phyloP scores from a whole-genome alignment of 1,284 basidiomycete genomes.

The Coniophora puteana region DNA sequence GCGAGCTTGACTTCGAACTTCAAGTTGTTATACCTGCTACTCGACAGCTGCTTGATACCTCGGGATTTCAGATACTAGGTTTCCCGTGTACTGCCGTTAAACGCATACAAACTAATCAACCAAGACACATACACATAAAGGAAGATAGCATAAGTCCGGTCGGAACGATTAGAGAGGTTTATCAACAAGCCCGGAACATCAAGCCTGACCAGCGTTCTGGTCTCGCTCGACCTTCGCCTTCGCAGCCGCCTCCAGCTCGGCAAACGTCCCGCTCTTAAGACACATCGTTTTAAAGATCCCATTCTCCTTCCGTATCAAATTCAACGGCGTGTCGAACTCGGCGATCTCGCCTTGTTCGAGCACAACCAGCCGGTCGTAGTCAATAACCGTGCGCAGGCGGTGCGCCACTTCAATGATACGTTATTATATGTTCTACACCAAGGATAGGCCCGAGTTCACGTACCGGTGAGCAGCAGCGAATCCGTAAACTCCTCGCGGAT shows the following conservation, averaged over 20 bases:
- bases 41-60: no score
- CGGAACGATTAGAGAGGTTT: no score
- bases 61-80: no score
- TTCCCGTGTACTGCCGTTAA: no score
- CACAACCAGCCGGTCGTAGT: constrained; percentile 80
- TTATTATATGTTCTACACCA: constrained; percentile 4
- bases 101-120: no score
- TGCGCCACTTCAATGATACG: constrained; percentile 48
- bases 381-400: constrained; percentile 68
- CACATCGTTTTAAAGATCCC: constrained; percentile 54
- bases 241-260: constrained; percentile 40
- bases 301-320: constrained; percentile 45
- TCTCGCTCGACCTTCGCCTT: constrained; percentile 17
- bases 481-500: constrained; percentile 77
- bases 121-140: no score
- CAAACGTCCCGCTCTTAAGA: constrained; percentile 50
- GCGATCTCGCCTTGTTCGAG: constrained; percentile 72
- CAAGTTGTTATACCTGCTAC: no score
- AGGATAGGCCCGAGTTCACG: constrained; percentile 8
- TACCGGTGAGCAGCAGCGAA: constrained; percentile 58
- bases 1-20: no score
- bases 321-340: constrained; percentile 59
- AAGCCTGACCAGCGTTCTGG: no score
- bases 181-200: no score
- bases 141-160: no score